phyloP scores from a whole-genome alignment of 2,329 filamentous ascomycete species.

The Anisogramma anomala region DNA sequence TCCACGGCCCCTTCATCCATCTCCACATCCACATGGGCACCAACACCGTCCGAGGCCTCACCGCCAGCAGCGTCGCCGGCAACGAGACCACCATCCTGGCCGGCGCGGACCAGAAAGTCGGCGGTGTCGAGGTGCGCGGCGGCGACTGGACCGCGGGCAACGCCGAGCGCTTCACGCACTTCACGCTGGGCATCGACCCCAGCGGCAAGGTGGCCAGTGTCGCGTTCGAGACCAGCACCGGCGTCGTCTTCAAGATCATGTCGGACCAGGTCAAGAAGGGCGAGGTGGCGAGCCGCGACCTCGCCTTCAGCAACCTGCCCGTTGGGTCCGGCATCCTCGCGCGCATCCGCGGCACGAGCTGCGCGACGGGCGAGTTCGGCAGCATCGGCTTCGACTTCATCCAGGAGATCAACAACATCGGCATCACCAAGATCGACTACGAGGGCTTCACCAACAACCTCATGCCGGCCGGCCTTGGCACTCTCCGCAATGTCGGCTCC shows the following conservation, averaged over 20 bases:
- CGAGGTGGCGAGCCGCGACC: background rate
- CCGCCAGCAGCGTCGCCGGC: background rate
- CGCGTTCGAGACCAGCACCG: background rate
- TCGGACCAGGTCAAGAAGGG: background rate
- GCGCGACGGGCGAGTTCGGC: conserved; percentile 8
- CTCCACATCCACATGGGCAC: conserved; percentile 1
- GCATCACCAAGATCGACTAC: conserved; percentile 14
- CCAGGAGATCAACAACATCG: conserved; percentile 12
- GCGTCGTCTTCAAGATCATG: background rate
- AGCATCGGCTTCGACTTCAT: conserved; percentile 14
- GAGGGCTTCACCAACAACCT: conserved; percentile 13
- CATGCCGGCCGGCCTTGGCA: conserved; percentile 10
- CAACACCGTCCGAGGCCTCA: background rate
- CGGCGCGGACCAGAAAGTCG: background rate
- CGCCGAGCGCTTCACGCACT: conserved; percentile 4
- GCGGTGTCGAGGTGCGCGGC: background rate
- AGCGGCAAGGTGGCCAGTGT: background rate
- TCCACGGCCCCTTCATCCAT: conserved; percentile 1
- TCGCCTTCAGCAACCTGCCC: background rate
- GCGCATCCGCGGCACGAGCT: conserved; percentile 12
- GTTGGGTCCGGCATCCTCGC: conserved; percentile 9
- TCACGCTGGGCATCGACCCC: background rate
- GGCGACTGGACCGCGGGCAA: conserved; percentile 1
- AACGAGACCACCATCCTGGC: background rate
- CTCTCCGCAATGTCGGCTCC: conserved; percentile 11